Base-by-base conservation (phyloP, 1,284 basidiomycete species). In the Boletellus sp. region DNA sequence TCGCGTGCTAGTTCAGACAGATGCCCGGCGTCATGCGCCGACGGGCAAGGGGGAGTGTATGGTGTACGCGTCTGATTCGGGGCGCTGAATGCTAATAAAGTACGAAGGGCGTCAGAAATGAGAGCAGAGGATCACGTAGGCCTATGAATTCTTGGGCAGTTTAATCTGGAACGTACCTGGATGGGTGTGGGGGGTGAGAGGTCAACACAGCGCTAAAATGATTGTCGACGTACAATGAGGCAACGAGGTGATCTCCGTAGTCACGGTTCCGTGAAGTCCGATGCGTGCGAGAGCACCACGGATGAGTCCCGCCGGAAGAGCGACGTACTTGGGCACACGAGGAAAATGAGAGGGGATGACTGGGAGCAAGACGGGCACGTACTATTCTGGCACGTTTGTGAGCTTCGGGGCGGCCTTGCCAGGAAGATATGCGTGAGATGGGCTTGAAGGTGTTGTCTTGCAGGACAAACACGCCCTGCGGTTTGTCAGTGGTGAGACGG, bases 381-480 rank as follows among this genome's bases (percentile, higher is more conserved):
- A 93, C 91, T 47, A 87, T 60, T 69, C 79, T 86, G 2, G 91
- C 86, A 51, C 78, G 78, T 58, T 76, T 82, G n/a, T 88, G 74
- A 7, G 91, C 86, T 51, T 91, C 87, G 12, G 83, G 74, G 12
- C 85, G 75, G 16, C 91, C 86, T 55, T 86, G 79, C 75, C 85
- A 86, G 2, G 88, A 87, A 1, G 91, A 93, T 48, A 95, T 70
- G 35, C 88, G 80, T 3, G 81, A 68, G 43, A 97, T 82, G 0
- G 94, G 91, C 58, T 89, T 91, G 73, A 97, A 97, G 1, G 83
- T 70, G 59, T 94, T 91, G 59, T 96, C 93, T 71, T 96, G 93
- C 1, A 97, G 76, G 2, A 97, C 94, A 60, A 94, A 97, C 5
- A 96, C 86, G 12, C 95, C 94, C 92, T 45, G 33, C 18, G 8